Evolutionary conservation across 1,284 basidiomycete genomes (phyloP), one percentile per base, ranked within the genome.

Genomic region (Tremellales sp.): DNA sequence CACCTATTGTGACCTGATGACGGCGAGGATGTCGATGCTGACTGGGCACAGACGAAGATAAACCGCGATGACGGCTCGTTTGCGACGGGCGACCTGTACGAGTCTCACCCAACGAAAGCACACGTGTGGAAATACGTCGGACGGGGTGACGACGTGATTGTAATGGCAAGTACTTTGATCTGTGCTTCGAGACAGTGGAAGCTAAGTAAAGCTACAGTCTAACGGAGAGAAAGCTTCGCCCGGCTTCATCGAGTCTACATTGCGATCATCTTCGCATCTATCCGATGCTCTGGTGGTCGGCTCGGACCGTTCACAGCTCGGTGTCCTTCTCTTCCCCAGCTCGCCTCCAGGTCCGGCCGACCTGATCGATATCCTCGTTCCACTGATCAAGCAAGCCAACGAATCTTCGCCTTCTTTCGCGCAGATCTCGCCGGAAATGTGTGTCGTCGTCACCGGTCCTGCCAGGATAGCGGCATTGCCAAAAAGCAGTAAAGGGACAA

Each of bases 101-200:
- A 57, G 23, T 57, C 56, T n/a, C 65, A 72, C 41, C 55, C 69
- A 7, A 56, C 53, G 12, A 70, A 67, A 40, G 33, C 56, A 12
- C 54, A 69, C 43, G 70, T 70, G 3, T 76, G 70, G 62, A 54
- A 58, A 40, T 73, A 75, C 31, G 60, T 64, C 11, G 75, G 75
- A 8, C 54, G 75, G 51, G 67, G 66, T 8, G 75, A 77, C 54
- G 75, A 76, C 50, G 70, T 75, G 2, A 54, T 77, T 2, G 73
- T 77, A 19, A 55, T 70, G 58, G 68, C 61, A 37, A 54, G 64
- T 57, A 5, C n/a, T n/a, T 24, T n/a, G n/a, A n/a, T n/a, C n/a
- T n/a, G n/a, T n/a, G n/a, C n/a, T n/a, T 12, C 21, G 40, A 42
- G 15, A 15, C 22, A 21, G 4, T 15, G 24, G 41, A 13, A 41